These are phyloP conservation scores for Rhododendron kiyosumense DNA, from an alignment of 148 eudicot genomes.

Conservation along the genomic window DNA sequence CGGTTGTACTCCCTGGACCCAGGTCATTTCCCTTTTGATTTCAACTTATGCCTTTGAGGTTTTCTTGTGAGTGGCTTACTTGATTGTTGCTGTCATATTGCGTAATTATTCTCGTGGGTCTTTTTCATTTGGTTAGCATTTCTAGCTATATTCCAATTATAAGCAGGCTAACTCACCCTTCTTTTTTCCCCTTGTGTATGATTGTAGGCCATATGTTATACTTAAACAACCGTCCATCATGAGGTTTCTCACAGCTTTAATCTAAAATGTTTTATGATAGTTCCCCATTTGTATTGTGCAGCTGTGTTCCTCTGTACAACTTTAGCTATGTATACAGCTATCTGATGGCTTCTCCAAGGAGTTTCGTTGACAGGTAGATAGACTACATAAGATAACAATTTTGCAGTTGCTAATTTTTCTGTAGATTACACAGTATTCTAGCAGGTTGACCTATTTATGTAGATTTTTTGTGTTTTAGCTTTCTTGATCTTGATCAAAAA, in stretches of 20 bases:
- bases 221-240: not conserved
- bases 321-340: constrained; percentile 80
- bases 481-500: constrained; percentile 57
- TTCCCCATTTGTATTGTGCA: constrained; percentile 27
- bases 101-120: not conserved
- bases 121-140: not conserved
- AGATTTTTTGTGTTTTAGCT: constrained; percentile 38
- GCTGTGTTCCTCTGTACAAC: constrained; percentile 92
- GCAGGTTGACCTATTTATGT: not conserved
- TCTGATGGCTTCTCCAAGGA: constrained; percentile 67
- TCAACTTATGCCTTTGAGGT: not conserved
- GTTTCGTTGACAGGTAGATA: constrained; percentile 90
- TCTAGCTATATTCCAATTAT: not conserved
- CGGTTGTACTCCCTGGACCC: not conserved
- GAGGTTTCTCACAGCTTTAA: not conserved
- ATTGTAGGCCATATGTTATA: not conserved
- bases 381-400: not conserved
- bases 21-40: not conserved
- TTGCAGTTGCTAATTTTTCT: constrained; percentile 11
- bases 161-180: not conserved
- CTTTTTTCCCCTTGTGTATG: not conserved
- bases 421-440: not conserved
- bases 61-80: not conserved
- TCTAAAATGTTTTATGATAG: not conserved
- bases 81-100: not conserved